Conservation (phyloP, 2,329 filamentous ascomycete species). For the Arachnomyces sp. region DNA sequence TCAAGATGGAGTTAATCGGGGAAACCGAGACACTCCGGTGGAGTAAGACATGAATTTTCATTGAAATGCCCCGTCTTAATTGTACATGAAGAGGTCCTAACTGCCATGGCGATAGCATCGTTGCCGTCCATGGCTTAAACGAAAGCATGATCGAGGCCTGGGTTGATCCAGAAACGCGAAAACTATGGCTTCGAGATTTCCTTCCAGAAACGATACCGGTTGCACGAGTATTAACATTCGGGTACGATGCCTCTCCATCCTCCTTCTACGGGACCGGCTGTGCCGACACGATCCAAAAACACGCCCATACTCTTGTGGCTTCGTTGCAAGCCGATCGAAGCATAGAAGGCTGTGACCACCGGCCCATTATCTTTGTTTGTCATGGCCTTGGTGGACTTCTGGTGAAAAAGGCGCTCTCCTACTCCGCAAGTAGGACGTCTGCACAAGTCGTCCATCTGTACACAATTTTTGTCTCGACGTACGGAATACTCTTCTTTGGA, state of each 20-base stretch:
- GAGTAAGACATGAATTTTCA: neutral
- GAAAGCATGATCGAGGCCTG: constrained; percentile 7
- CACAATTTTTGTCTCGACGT: constrained; percentile 26
- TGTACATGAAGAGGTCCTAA: constrained; percentile 2
- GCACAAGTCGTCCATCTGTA: constrained; percentile 20
- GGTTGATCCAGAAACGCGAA: constrained; percentile 3
- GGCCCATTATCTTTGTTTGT: constrained; percentile 33
- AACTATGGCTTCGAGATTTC: constrained; percentile 7
- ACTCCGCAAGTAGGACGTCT: constrained; percentile 15
- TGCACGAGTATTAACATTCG: constrained; percentile 14
- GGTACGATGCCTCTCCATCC: constrained; percentile 10
- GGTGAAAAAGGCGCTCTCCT: constrained; percentile 27
- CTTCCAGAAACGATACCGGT: constrained; percentile 9
- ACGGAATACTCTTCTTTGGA: constrained; percentile 31
- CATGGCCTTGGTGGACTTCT: constrained; percentile 33
- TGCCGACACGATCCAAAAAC: constrained; percentile 8
- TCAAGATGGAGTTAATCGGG: too few relatives aligned
- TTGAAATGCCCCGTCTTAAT: neutral
- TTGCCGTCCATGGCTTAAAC: constrained; percentile 10
- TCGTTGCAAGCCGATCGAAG: constrained; percentile 25
- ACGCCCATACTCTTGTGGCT: constrained; percentile 25
- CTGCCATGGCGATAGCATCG: constrained; percentile 2
- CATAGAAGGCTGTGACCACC: constrained; percentile 10
- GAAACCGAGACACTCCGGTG: neutral
- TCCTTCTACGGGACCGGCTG: constrained; percentile 4